Evolutionary conservation across 176 grass and related monocot species (phyloP).

Genomic region (Aechmea fasciata): DNA sequence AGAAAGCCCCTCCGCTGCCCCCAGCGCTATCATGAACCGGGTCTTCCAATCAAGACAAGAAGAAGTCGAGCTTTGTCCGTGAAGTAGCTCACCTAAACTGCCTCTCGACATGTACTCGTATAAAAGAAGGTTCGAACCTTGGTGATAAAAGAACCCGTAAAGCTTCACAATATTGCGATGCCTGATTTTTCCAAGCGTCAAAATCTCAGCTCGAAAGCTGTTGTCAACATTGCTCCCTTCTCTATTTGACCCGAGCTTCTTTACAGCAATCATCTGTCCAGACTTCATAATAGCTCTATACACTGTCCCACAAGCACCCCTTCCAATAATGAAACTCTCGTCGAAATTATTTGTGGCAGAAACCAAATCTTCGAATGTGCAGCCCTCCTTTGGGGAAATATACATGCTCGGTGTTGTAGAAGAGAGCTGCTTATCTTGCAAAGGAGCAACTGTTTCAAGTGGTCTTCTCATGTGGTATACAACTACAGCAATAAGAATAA

Average conservation of each 20-base stretch:
- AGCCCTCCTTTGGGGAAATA: conserved; percentile 60
- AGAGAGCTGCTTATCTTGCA: conserved; percentile 66
- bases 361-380: conserved; percentile 82
- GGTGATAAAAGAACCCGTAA: conserved; percentile 82
- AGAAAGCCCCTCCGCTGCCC: conserved; percentile 87
- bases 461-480: conserved; percentile 84
- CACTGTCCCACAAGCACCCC: conserved; percentile 83
- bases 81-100: conserved; percentile 90
- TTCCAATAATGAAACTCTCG: conserved; percentile 66
- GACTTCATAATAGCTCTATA: conserved; percentile 70
- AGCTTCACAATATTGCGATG: conserved; percentile 98
- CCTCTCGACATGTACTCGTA: conserved; percentile 95
- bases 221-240: conserved; percentile 91
- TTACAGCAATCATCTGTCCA: conserved; percentile 70
- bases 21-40: conserved; percentile 74
- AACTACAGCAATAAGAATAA: conserved; percentile 85
- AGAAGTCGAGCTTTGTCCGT: conserved; percentile 41
- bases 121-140: conserved; percentile 88
- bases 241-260: conserved; percentile 85
- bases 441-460: conserved; percentile 69
- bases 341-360: conserved; percentile 88
- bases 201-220: conserved; percentile 88
- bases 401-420: conserved; percentile 40
- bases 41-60: conserved; percentile 74
- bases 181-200: conserved; percentile 96